Percentiles rank a stretch among this genome's conserved stretches.
phyloP scores from a whole-genome alignment of 2,329 filamentous ascomycete species.

The Volutella citrinella region DNA sequence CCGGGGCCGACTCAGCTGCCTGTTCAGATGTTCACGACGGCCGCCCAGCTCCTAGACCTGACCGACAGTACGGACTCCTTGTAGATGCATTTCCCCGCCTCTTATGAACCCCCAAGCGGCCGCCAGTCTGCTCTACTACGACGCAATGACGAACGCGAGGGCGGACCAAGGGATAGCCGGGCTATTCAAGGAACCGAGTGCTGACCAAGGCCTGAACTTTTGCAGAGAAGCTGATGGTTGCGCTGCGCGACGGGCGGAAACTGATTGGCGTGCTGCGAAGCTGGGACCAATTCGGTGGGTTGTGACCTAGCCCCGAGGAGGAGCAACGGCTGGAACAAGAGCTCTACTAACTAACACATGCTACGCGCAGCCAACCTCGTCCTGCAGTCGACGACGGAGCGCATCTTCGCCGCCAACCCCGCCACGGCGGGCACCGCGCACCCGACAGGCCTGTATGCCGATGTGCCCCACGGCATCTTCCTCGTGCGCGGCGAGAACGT shows the following conservation, averaged over 20 bases:
- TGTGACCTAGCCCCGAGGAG: too few species aligned
- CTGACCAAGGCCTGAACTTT: conserved; percentile 20
- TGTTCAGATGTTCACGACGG: conserved; percentile 98
- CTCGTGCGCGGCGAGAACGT: conserved; percentile 96
- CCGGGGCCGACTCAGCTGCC: conserved; percentile 64
- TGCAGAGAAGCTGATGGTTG: conserved; percentile 89
- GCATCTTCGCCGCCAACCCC: conserved; percentile 67
- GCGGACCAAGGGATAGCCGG: conserved; percentile 7
- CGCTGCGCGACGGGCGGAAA: conserved; percentile 90
- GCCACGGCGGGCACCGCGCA: conserved; percentile 34
- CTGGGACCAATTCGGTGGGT: conserved; percentile 96
- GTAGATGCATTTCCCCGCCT: too few species aligned
- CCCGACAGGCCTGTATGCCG: conserved; percentile 64
- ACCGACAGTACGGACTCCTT: conserved; percentile 78
- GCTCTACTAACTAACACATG: too few species aligned
- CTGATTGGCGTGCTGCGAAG: conserved; percentile 87
- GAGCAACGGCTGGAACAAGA: too few species aligned
- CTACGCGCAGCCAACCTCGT: conserved; percentile 93
- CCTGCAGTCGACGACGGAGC: conserved; percentile 87
- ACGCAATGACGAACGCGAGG: conserved; percentile 1
- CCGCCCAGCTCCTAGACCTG: conserved; percentile 89
- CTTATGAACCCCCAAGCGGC: too few species aligned
- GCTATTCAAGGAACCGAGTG: conserved; percentile 23
- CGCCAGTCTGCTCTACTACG: too few species aligned
- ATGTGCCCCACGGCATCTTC: conserved; percentile 82